Evolutionary conservation across 129 eudicot species (phyloP), one percentile per base, ranked within the genome.

Genomic region (Arctium lappa): DNA sequence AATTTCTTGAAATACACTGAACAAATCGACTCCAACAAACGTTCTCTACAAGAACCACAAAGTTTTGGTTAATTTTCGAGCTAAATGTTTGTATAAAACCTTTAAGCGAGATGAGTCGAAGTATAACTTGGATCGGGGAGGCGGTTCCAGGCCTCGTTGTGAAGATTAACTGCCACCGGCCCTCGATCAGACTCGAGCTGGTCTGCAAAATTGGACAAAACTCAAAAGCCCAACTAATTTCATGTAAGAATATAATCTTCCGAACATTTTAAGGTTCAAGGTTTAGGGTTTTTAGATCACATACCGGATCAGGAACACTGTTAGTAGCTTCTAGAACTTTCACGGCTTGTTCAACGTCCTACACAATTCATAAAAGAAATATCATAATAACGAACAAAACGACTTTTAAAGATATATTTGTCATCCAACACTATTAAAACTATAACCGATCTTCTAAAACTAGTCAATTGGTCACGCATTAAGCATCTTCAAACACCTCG

Each of bases 61-160:
- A 81, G 6, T 31, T 32, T 65, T 53, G 31, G 72, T 72, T 81
- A 77, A 38, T 2, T 69, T 78, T 42, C 6, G 4, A 85, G 74
- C 9, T 30, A 76, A 75, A 44, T 1, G 4, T 60, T 75, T 31
- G 73, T 38, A 38, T 76, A 3, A 36, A 76, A 81, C 5, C 34
- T 37, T 75, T 1, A 32, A 9, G 22, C 1, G 38, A 70, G 22
- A 70, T 84, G 29, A 48, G 60, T 32, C 11, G 6, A 46, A 62
- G 32, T 66, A 30, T 75, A 78, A 96, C 99, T 89, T 96, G 99
- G 79, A 96, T 96, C 1, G 96, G 98, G 30, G 98, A 96, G 69
- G 99, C 97, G 37, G 95, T 89, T 88, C 95, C 97, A 8, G 99
- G 98, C 85, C 98, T 96, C 8, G 98, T 96, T 32, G 98, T 96